Conservation (phyloP, 2,329 filamentous ascomycete species). For the Fusarium oxysporum region DNA sequence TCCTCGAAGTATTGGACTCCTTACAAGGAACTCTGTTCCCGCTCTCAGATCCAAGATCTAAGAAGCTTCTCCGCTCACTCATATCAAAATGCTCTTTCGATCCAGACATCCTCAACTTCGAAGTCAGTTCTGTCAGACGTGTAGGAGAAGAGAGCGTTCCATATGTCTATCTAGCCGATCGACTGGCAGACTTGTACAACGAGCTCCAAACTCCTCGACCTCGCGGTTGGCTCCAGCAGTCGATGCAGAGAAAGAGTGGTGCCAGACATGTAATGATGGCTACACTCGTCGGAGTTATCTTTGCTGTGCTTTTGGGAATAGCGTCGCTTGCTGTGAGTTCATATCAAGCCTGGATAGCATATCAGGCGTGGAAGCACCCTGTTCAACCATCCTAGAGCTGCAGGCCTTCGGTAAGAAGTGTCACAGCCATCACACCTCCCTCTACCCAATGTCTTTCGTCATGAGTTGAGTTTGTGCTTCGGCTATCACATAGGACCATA, state of each 20-base stretch:
- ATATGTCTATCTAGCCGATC: background rate
- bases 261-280: background rate
- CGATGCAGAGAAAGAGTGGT: background rate
- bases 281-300: background rate
- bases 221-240: background rate
- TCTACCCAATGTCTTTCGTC: too few relatives aligned
- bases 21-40: background rate
- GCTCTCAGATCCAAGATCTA: background rate
- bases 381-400: background rate
- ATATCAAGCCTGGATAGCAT: background rate
- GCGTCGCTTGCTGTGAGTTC: background rate
- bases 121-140: background rate
- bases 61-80: background rate
- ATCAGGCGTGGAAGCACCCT: background rate
- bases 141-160: background rate
- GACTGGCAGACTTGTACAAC: background rate
- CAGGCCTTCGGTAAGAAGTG: too few relatives aligned
- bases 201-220: background rate
- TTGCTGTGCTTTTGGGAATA: slow-evolving; percentile 1
- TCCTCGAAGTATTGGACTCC: background rate
- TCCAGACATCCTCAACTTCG: background rate
- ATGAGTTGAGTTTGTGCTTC: too few relatives aligned
- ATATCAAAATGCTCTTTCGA: background rate
- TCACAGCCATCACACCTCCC: too few relatives aligned
- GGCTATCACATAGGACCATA: too few relatives aligned